Conservation (phyloP, 129 eudicot genomes). For the Lactuca sativa region DNA sequence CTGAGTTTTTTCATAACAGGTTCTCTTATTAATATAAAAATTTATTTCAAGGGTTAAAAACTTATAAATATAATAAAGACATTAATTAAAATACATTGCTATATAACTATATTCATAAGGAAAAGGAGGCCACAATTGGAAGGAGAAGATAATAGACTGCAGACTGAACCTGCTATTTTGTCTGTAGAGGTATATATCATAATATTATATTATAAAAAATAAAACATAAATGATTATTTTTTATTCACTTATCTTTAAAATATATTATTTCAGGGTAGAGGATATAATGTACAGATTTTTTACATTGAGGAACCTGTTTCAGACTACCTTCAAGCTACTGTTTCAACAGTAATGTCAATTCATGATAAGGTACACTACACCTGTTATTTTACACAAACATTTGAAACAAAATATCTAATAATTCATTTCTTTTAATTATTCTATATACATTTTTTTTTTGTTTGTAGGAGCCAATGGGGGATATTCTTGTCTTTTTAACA, state of each 20-base stretch:
- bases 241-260: slow-evolving; percentile 12
- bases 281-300: slow-evolving; percentile 68
- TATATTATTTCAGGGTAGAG: slow-evolving; percentile 76
- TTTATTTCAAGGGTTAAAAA: slow-evolving; percentile 5
- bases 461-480: slow-evolving; percentile 82
- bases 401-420: neutral
- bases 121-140: slow-evolving; percentile 55
- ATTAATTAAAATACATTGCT: neutral
- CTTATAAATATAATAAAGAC: neutral
- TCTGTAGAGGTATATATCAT: slow-evolving; percentile 79
- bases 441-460: neutral
- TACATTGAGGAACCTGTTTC: slow-evolving; percentile 90
- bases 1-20: slow-evolving; percentile 75
- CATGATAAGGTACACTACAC: slow-evolving; percentile 72
- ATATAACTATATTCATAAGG: slow-evolving; percentile 32
- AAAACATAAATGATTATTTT: slow-evolving; percentile 15
- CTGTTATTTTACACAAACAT: neutral
- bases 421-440: neutral
- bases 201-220: neutral
- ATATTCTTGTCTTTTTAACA: slow-evolving; percentile 87
- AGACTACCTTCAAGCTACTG: slow-evolving; percentile 85
- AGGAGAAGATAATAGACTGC: slow-evolving; percentile 49
- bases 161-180: slow-evolving; percentile 82
- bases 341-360: slow-evolving; percentile 80
- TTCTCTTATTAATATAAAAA: slow-evolving; percentile 24